phyloP scores from a whole-genome alignment of 768 basidiomycete species.

The Suillus sp. region DNA sequence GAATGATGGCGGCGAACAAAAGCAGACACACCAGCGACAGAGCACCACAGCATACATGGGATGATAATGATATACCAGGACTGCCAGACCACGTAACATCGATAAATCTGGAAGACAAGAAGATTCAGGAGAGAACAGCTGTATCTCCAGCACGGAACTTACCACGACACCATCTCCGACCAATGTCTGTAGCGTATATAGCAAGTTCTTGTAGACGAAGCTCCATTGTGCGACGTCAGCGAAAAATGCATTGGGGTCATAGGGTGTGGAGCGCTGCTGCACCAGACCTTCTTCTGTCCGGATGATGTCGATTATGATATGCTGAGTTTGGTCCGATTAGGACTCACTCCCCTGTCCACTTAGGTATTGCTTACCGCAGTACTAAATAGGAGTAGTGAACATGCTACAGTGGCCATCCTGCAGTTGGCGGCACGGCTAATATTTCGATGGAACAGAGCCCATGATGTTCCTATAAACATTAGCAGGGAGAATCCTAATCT shows the following conservation, averaged over 20 bases:
- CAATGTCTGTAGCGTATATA: constrained; percentile 24
- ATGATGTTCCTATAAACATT: constrained; percentile 33
- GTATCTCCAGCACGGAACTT: background rate
- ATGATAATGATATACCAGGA: constrained; percentile 23
- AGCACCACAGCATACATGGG: constrained; percentile 23
- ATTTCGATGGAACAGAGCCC: constrained; percentile 20
- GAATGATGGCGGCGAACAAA: background rate
- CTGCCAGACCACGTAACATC: constrained; percentile 31
- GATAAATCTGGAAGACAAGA: constrained; percentile 23
- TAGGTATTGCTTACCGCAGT: constrained; percentile 21
- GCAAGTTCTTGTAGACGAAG: constrained; percentile 31
- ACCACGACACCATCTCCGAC: constrained; percentile 28
- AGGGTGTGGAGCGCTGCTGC: constrained; percentile 20
- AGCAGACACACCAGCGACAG: constrained; percentile 9
- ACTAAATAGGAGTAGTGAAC: constrained; percentile 26
- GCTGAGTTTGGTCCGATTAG: constrained; percentile 7
- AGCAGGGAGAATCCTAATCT: constrained; percentile 30
- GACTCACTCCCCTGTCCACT: background rate
- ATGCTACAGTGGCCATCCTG: constrained; percentile 23
- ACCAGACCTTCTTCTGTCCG: constrained; percentile 27
- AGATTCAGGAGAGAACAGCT: background rate
- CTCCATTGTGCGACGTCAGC: constrained; percentile 26
- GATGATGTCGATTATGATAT: constrained; percentile 23
- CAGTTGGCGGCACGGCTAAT: constrained; percentile 8
- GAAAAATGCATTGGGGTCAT: constrained; percentile 30